These are phyloP conservation scores for Lactarius psammicola DNA, from an alignment of 768 basidiomycete genomes.

Conservation along the genomic window DNA sequence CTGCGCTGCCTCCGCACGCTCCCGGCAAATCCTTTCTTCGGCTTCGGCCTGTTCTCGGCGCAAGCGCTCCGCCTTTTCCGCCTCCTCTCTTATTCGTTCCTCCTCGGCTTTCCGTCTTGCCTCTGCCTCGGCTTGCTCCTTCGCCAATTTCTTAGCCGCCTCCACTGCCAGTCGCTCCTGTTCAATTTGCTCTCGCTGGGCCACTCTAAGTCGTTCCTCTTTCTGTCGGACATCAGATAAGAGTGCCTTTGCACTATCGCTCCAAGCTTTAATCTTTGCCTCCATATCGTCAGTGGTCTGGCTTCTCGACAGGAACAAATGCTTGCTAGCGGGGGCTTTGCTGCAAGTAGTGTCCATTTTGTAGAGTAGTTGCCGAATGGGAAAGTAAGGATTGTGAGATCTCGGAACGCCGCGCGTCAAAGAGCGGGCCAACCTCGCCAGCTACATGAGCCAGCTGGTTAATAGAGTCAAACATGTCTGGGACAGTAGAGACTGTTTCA, in stretches of 20 bases:
- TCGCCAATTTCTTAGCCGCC: constrained; percentile 29
- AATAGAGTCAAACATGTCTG: constrained; percentile 34
- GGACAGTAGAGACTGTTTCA: constrained; percentile 35
- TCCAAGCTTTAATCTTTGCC: constrained; percentile 18
- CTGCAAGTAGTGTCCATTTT: constrained; percentile 52
- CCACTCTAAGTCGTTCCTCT: constrained; percentile 24
- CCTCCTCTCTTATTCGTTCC: constrained; percentile 30
- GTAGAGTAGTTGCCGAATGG: constrained; percentile 53
- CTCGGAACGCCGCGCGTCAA: constrained; percentile 37
- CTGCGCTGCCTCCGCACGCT: neutral
- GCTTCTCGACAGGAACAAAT: constrained; percentile 48
- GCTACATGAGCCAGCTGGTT: constrained; percentile 41
- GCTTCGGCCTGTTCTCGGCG: constrained; percentile 28
- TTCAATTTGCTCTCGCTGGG: constrained; percentile 24
- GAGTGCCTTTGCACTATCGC: constrained; percentile 12
- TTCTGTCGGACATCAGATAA: constrained; percentile 13
- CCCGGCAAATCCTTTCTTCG: constrained; percentile 18
- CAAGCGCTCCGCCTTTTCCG: constrained; percentile 29
- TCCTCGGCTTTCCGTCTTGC: constrained; percentile 26
- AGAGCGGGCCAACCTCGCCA: constrained; percentile 38
- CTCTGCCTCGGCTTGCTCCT: constrained; percentile 25
- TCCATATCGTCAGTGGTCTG: constrained; percentile 44
- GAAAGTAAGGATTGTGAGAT: constrained; percentile 51
- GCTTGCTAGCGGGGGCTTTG: constrained; percentile 48
- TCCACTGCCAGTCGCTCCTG: constrained; percentile 33